Percentiles rank a stretch among this genome's conserved stretches.
Evolutionary conservation across 805 yeast species (phyloP).

Genomic region (Peterozyma toletana): DNA sequence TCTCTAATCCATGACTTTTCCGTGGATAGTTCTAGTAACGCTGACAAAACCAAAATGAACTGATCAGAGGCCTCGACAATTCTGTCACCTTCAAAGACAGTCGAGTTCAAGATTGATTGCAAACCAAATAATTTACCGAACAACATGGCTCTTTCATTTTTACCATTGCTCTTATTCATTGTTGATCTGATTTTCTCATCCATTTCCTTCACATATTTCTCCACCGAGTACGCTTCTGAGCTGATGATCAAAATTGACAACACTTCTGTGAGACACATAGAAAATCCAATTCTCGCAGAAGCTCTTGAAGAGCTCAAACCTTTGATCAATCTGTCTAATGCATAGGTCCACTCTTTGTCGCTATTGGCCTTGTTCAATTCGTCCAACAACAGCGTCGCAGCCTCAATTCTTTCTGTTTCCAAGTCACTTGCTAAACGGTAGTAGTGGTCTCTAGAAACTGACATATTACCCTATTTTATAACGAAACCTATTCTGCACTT

Average conservation of each 20-base stretch:
- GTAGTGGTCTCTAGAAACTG: slow-evolving; percentile 69
- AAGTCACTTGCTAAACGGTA: slow-evolving; percentile 72
- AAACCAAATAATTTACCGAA: slow-evolving; percentile 85
- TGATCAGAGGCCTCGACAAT: slow-evolving; percentile 19
- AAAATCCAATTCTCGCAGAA: slow-evolving; percentile 80
- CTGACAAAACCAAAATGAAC: slow-evolving; percentile 32
- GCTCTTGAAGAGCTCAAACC: slow-evolving; percentile 81
- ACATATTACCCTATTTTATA: slow-evolving; percentile 19
- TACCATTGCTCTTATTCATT: slow-evolving; percentile 56
- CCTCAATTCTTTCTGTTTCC: slow-evolving; percentile 60
- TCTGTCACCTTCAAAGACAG: slow-evolving; percentile 23
- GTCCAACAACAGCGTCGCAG: slow-evolving; percentile 60
- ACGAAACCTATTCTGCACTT: not conserved
- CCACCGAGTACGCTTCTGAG: slow-evolving; percentile 26
- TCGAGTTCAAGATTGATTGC: slow-evolving; percentile 61
- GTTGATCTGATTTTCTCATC: slow-evolving; percentile 28
- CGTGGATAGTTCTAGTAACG: slow-evolving; percentile 49
- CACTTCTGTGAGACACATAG: slow-evolving; percentile 78
- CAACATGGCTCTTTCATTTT: slow-evolving; percentile 69
- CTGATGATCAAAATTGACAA: slow-evolving; percentile 24
- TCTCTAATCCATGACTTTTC: slow-evolving; percentile 83
- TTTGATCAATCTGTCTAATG: slow-evolving; percentile 66
- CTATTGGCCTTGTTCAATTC: slow-evolving; percentile 41
- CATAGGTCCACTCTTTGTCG: slow-evolving; percentile 71
- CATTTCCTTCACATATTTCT: slow-evolving; percentile 27